Conservation (phyloP, 768 basidiomycete species). For the Cystofilobasidium ferigula region DNA sequence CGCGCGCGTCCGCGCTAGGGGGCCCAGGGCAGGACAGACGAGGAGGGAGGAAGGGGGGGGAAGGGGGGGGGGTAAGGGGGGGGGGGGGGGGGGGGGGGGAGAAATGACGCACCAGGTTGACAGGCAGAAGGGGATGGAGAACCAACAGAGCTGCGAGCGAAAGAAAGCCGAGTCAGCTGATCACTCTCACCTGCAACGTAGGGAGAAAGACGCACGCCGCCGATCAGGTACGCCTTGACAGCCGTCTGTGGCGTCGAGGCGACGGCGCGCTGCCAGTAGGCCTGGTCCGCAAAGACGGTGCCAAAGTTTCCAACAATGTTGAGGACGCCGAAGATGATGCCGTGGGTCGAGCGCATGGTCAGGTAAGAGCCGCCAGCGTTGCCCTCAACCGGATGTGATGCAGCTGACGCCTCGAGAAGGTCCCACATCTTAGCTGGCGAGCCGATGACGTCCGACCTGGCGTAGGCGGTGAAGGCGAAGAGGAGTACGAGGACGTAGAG, state of each 20-base stretch:
- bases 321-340: slow-evolving; percentile 73
- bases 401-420: slow-evolving; percentile 54
- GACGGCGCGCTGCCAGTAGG: slow-evolving; percentile 65
- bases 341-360: slow-evolving; percentile 65
- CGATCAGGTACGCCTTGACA: slow-evolving; percentile 81
- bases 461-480: slow-evolving; percentile 68
- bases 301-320: slow-evolving; percentile 32
- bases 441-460: slow-evolving; percentile 65
- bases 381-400: slow-evolving; percentile 53
- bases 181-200: too few species aligned
- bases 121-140: too few species aligned
- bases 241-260: slow-evolving; percentile 71
- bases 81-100: too few species aligned
- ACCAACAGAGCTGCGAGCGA: too few species aligned
- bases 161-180: too few species aligned
- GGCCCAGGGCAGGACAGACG: too few species aligned
- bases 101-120: too few species aligned
- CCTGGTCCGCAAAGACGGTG: too few species aligned
- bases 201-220: too few species aligned
- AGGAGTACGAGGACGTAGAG: slow-evolving; percentile 75
- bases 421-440: slow-evolving; percentile 62
- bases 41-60: too few species aligned
- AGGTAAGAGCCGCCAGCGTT: slow-evolving; percentile 80
- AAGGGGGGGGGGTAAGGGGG: too few species aligned
- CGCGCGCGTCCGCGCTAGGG: too few species aligned